Percentiles rank a stretch among this genome's conserved stretches.
phyloP scores from a whole-genome alignment of 441 rosid genomes.

The Populus hybrid region DNA sequence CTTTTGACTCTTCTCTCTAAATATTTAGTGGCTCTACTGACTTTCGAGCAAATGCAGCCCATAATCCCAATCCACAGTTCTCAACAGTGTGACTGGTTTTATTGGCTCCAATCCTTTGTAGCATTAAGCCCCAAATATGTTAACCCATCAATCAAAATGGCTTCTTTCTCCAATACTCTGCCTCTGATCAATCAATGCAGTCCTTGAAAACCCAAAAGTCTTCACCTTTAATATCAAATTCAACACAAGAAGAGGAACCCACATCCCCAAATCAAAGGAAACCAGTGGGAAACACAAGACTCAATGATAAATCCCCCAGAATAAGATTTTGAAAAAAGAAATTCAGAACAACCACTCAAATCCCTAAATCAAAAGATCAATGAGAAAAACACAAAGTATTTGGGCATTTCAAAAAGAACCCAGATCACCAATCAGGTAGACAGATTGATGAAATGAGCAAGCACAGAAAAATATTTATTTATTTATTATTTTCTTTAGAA shows the following conservation, averaged over 20 bases:
- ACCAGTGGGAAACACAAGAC: not conserved
- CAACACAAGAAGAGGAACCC: not conserved
- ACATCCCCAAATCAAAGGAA: conserved; percentile 18
- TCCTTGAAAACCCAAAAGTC: not conserved
- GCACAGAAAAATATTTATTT: not conserved
- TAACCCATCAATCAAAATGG: not conserved
- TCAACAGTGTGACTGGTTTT: conserved; percentile 4
- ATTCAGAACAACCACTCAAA: conserved; percentile 15
- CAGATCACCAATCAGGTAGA: conserved; percentile 10
- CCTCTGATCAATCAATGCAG: conserved; percentile 3
- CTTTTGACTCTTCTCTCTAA: not conserved
- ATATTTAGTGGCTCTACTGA: conserved; percentile 38
- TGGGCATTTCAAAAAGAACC: conserved; percentile 5
- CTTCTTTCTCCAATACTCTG: not conserved
- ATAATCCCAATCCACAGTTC: conserved; percentile 39
- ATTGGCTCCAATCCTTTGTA: conserved; percentile 7
- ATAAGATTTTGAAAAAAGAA: conserved; percentile 3
- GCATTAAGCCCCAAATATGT: not conserved
- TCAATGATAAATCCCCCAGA: conserved; percentile 5
- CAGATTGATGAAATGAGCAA: not conserved
- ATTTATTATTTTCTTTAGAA: not conserved
- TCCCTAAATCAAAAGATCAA: conserved; percentile 19
- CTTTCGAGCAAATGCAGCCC: conserved; percentile 96
- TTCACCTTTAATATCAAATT: not conserved
- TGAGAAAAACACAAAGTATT: not conserved